A percentile compares a stretch with the other conserved stretches of the same genome.
Conservation (phyloP, 257 asterid species). For the Ocimum tenuiflorum region DNA sequence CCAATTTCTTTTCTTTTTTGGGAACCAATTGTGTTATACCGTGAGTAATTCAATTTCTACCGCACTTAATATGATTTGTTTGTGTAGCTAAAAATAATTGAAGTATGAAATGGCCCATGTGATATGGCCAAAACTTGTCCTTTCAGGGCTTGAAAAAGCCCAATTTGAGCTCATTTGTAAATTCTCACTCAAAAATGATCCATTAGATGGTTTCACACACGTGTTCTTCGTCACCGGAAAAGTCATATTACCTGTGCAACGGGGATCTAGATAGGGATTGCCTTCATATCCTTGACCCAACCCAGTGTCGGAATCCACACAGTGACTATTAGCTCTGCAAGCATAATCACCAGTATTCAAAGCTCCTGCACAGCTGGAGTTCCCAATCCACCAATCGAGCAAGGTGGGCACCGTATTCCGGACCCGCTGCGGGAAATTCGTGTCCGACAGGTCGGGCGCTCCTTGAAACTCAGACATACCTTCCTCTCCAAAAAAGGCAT, state of each 20-base stretch:
- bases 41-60: too few relatives aligned
- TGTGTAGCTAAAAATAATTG: too few relatives aligned
- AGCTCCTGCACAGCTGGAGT: slow-evolving; percentile 33
- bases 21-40: too few relatives aligned
- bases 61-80: too few relatives aligned
- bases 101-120: too few relatives aligned
- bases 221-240: too few relatives aligned
- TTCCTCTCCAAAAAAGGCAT: slow-evolving; percentile 54
- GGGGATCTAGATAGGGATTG: slow-evolving; percentile 55
- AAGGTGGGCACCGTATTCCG: slow-evolving; percentile 35
- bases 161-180: too few relatives aligned
- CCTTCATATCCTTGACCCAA: slow-evolving; percentile 44
- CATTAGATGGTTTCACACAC: too few relatives aligned
- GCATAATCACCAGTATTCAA: slow-evolving; percentile 29
- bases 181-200: too few relatives aligned
- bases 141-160: too few relatives aligned
- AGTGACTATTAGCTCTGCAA: slow-evolving; percentile 39
- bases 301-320: slow-evolving; percentile 42
- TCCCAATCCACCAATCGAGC: slow-evolving; percentile 51
- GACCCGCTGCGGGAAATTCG: slow-evolving; percentile 26
- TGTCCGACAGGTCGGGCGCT: slow-evolving; percentile 38
- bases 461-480: slow-evolving; percentile 39
- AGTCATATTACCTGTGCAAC: slow-evolving; percentile 64
- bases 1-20: too few relatives aligned
- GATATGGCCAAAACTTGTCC: too few relatives aligned